These are phyloP conservation scores for Rhizopogon vesiculosus DNA, from an alignment of 768 basidiomycete genomes.

Conservation along the genomic window DNA sequence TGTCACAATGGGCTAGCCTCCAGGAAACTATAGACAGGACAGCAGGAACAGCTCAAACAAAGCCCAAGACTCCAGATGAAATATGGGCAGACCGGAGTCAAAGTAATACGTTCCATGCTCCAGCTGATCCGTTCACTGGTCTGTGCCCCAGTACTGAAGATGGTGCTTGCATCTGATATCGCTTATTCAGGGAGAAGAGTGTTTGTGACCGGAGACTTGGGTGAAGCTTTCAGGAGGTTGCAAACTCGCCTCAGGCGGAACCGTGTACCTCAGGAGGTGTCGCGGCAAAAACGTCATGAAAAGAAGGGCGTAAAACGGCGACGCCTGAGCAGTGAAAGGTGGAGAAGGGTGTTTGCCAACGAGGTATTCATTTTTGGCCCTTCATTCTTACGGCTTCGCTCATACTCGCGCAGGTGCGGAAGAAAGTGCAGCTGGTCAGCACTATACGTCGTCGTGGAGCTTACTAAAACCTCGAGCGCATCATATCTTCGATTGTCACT, in stretches of 20 bases:
- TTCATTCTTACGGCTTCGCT: slow-evolving; percentile 9
- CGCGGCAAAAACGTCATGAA: slow-evolving; percentile 60
- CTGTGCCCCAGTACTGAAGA: slow-evolving; percentile 9
- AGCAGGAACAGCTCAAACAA: slow-evolving; percentile 8
- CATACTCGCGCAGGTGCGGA: slow-evolving; percentile 57
- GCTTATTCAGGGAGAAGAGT: slow-evolving; percentile 56
- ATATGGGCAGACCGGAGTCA: slow-evolving; percentile 27
- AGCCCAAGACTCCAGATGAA: slow-evolving; percentile 28
- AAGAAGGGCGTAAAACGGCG: slow-evolving; percentile 79
- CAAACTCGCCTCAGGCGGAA: slow-evolving; percentile 51
- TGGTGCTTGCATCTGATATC: slow-evolving; percentile 4
- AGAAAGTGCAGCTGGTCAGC: slow-evolving; percentile 75
- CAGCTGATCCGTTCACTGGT: slow-evolving; percentile 57
- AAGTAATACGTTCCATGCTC: slow-evolving; percentile 23
- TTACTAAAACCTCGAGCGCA: slow-evolving; percentile 27
- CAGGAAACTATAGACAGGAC: not conserved
- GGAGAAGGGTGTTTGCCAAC: slow-evolving; percentile 75
- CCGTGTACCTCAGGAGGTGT: slow-evolving; percentile 46
- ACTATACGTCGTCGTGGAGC: slow-evolving; percentile 75
- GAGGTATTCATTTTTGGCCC: slow-evolving; percentile 46
- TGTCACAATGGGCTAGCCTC: not conserved
- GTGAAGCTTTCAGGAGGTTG: slow-evolving; percentile 43
- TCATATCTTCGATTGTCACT: not conserved
- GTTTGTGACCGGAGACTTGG: slow-evolving; percentile 40
- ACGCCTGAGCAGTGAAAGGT: slow-evolving; percentile 68